Conservation (phyloP, 1,284 basidiomycete genomes). For the Hemileia vastatrix region DNA sequence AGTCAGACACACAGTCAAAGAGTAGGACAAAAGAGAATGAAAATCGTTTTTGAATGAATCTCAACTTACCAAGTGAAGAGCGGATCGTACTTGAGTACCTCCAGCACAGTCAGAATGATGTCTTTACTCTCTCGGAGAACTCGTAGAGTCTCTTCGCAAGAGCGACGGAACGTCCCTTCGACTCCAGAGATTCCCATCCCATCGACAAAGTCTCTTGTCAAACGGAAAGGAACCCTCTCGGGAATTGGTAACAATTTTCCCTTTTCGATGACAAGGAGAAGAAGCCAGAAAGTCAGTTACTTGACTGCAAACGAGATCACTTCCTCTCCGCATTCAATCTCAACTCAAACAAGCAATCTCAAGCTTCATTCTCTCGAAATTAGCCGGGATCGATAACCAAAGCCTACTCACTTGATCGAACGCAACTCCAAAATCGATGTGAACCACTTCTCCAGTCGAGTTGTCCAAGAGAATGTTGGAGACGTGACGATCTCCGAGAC, state of each 20-base stretch:
- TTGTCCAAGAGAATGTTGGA: slow-evolving; percentile 88
- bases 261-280: slow-evolving; percentile 47
- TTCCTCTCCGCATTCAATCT: background rate
- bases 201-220: slow-evolving; percentile 87
- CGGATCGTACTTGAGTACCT: slow-evolving; percentile 95
- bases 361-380: too few relatives aligned
- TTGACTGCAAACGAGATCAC: background rate
- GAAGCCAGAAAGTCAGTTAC: background rate
- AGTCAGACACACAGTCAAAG: background rate
- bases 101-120: slow-evolving; percentile 84
- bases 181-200: slow-evolving; percentile 84
- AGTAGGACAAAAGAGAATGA: background rate
- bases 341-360: too few relatives aligned
- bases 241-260: slow-evolving; percentile 72
- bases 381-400: background rate
- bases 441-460: slow-evolving; percentile 70
- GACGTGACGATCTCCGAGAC: slow-evolving; percentile 83
- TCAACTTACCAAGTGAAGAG: slow-evolving; percentile 70
- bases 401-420: slow-evolving; percentile 58
- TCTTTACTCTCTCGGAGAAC: slow-evolving; percentile 75
- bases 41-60: background rate
- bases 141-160: slow-evolving; percentile 84
- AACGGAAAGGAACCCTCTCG: slow-evolving; percentile 84
- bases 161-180: slow-evolving; percentile 87
- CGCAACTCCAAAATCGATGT: slow-evolving; percentile 93